Conservation (phyloP, 495 filamentous ascomycete species). For the Aspergillus panamensis region DNA sequence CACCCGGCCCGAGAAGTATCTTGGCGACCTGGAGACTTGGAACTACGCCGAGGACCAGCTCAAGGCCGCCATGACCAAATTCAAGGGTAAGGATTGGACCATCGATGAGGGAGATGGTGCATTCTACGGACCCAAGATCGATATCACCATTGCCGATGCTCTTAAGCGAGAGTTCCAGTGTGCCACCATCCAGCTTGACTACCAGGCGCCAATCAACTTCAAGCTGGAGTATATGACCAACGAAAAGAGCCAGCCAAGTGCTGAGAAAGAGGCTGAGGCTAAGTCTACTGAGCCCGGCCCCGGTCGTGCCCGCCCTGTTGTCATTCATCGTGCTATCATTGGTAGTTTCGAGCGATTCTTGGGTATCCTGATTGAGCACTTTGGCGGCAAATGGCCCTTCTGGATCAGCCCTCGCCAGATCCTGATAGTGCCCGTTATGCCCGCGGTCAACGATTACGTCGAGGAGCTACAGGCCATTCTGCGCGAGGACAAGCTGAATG, state of each 20-base stretch:
- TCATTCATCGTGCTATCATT: conserved; percentile 94
- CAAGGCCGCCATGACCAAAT: conserved; percentile 71
- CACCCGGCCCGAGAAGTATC: conserved; percentile 87
- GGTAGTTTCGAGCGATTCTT: conserved; percentile 94
- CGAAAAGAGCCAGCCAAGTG: conserved; percentile 49
- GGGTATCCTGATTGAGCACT: conserved; percentile 90
- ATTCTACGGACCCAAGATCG: conserved; percentile 96
- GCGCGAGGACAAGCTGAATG: conserved; percentile 59
- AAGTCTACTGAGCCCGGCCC: conserved; percentile 41
- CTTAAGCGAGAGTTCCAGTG: conserved; percentile 80
- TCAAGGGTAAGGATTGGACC: conserved; percentile 75
- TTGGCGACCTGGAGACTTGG: conserved; percentile 87
- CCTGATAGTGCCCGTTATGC: conserved; percentile 88
- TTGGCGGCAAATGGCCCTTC: conserved; percentile 97
- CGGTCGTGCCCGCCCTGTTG: conserved; percentile 87
- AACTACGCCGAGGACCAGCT: conserved; percentile 77
- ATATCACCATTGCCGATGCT: conserved; percentile 83
- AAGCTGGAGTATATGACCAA: conserved; percentile 77
- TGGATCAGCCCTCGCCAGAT: conserved; percentile 94
- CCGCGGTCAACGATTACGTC: conserved; percentile 76
- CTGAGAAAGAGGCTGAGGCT: conserved; percentile 34
- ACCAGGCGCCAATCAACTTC: conserved; percentile 84
- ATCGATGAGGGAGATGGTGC: conserved; percentile 92
- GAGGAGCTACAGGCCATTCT: conserved; percentile 69
- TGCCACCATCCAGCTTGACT: conserved; percentile 96